Conservation (phyloP, 169 alveolate genomes). For the Plasmodium yoelii region DNA sequence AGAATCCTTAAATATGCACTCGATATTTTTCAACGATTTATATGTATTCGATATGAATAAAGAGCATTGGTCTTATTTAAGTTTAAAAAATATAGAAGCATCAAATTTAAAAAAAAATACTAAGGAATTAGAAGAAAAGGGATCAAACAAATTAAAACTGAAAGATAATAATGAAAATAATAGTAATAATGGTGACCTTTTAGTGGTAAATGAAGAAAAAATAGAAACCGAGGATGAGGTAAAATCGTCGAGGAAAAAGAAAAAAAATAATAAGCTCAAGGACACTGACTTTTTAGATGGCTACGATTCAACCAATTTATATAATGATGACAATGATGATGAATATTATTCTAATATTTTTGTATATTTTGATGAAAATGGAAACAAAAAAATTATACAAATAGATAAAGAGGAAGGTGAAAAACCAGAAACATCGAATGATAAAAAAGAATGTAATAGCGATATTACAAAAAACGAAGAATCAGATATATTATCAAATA, state of each 20-base stretch:
- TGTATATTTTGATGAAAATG: constrained; percentile 74
- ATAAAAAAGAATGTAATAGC: background rate
- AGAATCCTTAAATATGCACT: constrained; percentile 82
- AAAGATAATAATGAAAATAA: background rate
- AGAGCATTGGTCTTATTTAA: constrained; percentile 75
- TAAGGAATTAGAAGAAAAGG: constrained; percentile 35
- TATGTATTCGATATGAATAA: constrained; percentile 82
- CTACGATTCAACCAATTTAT: constrained; percentile 9
- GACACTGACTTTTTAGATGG: constrained; percentile 29
- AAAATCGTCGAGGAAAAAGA: background rate
- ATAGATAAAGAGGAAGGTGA: constrained; percentile 12
- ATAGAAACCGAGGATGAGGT: background rate
- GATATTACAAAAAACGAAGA: constrained; percentile 44
- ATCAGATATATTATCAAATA: constrained; percentile 20
- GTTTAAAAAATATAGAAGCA: constrained; percentile 12
- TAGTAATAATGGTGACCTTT: constrained; percentile 2
- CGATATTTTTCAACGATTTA: constrained; percentile 86
- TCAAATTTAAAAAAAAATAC: constrained; percentile 14
- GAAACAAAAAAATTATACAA: constrained; percentile 77
- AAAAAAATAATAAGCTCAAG: constrained; percentile 1
- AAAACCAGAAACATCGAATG: background rate
- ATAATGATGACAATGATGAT: constrained; percentile 33
- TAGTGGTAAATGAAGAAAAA: constrained; percentile 6
- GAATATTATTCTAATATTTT: constrained; percentile 45
- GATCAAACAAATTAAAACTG: constrained; percentile 8